These are phyloP conservation scores for Erysimum cheiri DNA, from an alignment of 441 rosid species.

Conservation along the genomic window DNA sequence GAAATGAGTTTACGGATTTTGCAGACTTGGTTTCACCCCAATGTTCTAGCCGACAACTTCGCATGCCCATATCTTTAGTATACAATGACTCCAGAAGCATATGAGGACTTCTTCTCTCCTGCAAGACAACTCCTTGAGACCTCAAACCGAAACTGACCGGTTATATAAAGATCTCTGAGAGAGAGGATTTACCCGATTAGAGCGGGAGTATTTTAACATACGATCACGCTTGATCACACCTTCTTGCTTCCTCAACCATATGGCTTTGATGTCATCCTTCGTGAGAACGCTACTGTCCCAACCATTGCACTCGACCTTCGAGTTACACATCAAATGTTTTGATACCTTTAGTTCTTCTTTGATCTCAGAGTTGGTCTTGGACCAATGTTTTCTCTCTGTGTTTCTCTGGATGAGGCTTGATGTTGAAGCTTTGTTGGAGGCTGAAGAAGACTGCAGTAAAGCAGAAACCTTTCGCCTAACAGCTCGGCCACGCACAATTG, in stretches of 20 bases:
- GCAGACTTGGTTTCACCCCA: constrained; percentile 45
- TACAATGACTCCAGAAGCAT: constrained; percentile 51
- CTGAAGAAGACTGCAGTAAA: constrained; percentile 42
- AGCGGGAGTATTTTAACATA: constrained; percentile 79
- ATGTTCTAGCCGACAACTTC: constrained; percentile 48
- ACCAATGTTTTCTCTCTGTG: constrained; percentile 42
- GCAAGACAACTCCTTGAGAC: constrained; percentile 21
- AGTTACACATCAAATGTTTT: constrained; percentile 17
- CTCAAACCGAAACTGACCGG: neutral
- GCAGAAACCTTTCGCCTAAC: constrained; percentile 55
- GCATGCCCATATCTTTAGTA: constrained; percentile 51
- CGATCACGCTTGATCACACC: constrained; percentile 70
- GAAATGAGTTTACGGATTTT: constrained; percentile 41
- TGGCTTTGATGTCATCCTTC: constrained; percentile 66
- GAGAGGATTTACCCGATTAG: constrained; percentile 63
- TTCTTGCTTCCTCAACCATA: constrained; percentile 64
- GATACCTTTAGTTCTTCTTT: constrained; percentile 53
- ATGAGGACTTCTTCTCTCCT: constrained; percentile 65
- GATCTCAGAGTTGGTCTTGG: constrained; percentile 47
- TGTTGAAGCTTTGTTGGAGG: constrained; percentile 44
- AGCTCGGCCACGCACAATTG: constrained; percentile 79
- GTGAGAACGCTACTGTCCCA: constrained; percentile 73
- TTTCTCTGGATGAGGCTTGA: constrained; percentile 38
- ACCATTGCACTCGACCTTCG: constrained; percentile 51
- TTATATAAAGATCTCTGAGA: constrained; percentile 13